A percentile compares a stretch with the other conserved stretches of the same genome.
Conservation (phyloP, 1,139 yeast species). For the Pneumocystis murina region DNA sequence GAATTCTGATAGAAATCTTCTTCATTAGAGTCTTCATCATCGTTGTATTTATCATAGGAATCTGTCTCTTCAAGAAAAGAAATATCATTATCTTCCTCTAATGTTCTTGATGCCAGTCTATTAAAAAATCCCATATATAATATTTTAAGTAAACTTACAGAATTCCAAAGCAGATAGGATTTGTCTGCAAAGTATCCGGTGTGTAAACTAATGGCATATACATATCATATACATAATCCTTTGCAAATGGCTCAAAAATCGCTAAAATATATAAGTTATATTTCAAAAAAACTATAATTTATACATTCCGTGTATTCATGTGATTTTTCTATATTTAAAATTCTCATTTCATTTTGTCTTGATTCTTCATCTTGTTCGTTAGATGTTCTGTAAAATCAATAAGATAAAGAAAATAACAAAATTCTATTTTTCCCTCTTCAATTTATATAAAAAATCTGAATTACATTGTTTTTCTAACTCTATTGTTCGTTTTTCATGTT, state of each 20-base stretch:
- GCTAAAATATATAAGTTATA: not conserved
- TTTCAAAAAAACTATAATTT: not conserved
- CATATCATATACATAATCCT: not conserved
- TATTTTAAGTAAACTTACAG: not conserved
- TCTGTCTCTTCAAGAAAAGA: not conserved
- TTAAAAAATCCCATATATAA: not conserved
- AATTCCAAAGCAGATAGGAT: not conserved
- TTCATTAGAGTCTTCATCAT: slow-evolving; percentile 72
- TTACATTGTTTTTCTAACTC: not conserved
- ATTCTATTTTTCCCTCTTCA: not conserved
- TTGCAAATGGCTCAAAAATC: not conserved
- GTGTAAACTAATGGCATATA: not conserved
- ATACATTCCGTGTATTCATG: not conserved
- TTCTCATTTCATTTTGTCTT: not conserved
- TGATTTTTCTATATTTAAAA: not conserved
- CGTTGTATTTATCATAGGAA: slow-evolving; percentile 18
- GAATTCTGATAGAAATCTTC: slow-evolving; percentile 87
- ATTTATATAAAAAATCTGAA: not conserved
- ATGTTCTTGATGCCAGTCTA: not conserved
- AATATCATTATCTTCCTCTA: not conserved
- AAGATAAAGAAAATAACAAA: not conserved
- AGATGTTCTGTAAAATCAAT: not conserved
- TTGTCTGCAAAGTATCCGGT: not conserved
- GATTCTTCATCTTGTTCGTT: not conserved
- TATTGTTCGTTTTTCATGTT: not conserved